Evolutionary conservation across 2,329 filamentous ascomycete genomes (phyloP), one percentile per base, ranked within the genome.

Genomic region (Allantophomopsis lycopodina): DNA sequence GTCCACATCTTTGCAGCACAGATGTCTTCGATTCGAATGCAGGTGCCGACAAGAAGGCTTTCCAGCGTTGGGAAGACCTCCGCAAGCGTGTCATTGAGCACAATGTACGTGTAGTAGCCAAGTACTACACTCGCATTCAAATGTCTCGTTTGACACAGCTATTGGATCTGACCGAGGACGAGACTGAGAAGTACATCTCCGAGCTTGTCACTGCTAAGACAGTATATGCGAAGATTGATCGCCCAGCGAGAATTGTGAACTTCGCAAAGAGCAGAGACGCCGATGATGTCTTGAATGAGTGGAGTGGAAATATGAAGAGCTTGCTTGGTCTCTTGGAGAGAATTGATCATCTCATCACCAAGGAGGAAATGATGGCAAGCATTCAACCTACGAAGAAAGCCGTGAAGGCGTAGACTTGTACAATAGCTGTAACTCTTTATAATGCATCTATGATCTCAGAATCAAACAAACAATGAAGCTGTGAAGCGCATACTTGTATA

Each of bases 341-440:
- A 46, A 93, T 98, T 45, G 91, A 98, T 57, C 91, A 98, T 61
- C 70, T 98, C 54, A 98, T 98, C 55, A 98, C 93, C 40, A 96
- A 96, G 71, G 91, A 98, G 65, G 91, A 98, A 71, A 98, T 98
- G 91, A 98, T 98, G 91, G 91, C 91, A 32, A 75, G 88, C 43
- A 96, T 98, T 54, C 81, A 91, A 60, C 85, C 85, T 5, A 68
- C 47, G 52, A 56, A 45, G 64, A 28, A 28, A 28, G 23, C 62
- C 37, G 59, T 57, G 43, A 56, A 59, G 44, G 51, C 49, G 18
- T 55, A 61, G 23, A 28, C 23, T 28, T 28, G 7, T 28, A 28
- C 23, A 28, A 28, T 28, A 28, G 23, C 7, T 28, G 23, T 28
- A 12, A 28, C 23, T 10, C 18, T 20, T 20, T 20, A n/a, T n/a